phyloP scores from a whole-genome alignment of 805 yeast species.

The Kluyveromyces siamensis region DNA sequence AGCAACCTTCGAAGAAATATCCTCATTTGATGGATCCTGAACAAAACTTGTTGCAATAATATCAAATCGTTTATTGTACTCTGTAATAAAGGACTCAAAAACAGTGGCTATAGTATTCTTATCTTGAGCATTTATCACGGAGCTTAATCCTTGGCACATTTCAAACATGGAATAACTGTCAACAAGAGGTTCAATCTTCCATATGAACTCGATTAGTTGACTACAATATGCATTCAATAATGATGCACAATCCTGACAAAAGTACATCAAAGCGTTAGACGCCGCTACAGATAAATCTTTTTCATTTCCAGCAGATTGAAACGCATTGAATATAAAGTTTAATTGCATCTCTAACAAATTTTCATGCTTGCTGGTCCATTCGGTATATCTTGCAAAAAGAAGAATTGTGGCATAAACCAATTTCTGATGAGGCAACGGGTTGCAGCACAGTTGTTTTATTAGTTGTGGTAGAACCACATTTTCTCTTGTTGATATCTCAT shows the following conservation, averaged over 20 bases:
- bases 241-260: constrained; percentile 82
- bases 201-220: constrained; percentile 69
- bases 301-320: constrained; percentile 30
- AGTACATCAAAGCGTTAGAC: constrained; percentile 86
- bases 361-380: constrained; percentile 88
- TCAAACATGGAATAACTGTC: constrained; percentile 68
- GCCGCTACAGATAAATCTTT: constrained; percentile 65
- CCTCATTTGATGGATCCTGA: constrained; percentile 24
- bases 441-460: constrained; percentile 39
- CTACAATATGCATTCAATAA: constrained; percentile 58
- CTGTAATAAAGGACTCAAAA: constrained; percentile 61
- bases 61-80: constrained; percentile 30
- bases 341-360: constrained; percentile 74
- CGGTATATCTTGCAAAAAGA: constrained; percentile 91
- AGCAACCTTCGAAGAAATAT: constrained; percentile 42
- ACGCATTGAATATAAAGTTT: constrained; percentile 74
- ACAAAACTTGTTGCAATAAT: constrained; percentile 18
- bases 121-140: constrained; percentile 59
- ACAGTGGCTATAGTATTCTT: constrained; percentile 44
- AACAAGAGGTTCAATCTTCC: constrained; percentile 41
- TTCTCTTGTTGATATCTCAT: constrained; percentile 67
- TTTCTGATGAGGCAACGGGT: constrained; percentile 72
- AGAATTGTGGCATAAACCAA: constrained; percentile 88
- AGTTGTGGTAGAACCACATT: constrained; percentile 63
- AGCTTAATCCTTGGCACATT: constrained; percentile 82